Conservation (phyloP, 129 eudicot genomes). For the Scalesia atractyloides region DNA sequence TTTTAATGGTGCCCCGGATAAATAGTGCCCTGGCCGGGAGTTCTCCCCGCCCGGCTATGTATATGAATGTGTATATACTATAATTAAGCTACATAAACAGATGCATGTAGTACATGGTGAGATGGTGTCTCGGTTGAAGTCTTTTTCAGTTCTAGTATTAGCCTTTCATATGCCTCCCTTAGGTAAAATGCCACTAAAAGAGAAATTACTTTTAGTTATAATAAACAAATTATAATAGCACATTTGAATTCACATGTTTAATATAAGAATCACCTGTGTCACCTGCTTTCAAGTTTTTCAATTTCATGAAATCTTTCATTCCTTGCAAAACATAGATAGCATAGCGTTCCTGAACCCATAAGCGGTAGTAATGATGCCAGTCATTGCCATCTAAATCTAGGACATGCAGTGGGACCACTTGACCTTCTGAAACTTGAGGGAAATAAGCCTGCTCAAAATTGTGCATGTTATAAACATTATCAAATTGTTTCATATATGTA, state of each 20-base stretch:
- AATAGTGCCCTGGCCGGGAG: too few species aligned
- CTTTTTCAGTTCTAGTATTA: slow-evolving; percentile 49
- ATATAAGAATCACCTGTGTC: slow-evolving; percentile 46
- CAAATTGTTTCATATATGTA: not conserved
- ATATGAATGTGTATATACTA: too few species aligned
- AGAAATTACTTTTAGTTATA: slow-evolving; percentile 1
- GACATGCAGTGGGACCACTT: slow-evolving; percentile 36
- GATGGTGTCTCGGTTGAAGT: slow-evolving; percentile 20
- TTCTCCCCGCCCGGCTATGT: too few species aligned
- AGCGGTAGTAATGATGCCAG: slow-evolving; percentile 48
- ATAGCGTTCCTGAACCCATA: slow-evolving; percentile 33
- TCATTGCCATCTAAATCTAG: slow-evolving; percentile 52
- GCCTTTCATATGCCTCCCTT: slow-evolving; percentile 41
- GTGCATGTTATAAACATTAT: not conserved
- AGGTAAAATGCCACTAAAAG: slow-evolving; percentile 52
- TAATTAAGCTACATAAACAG: not conserved
- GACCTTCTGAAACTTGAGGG: slow-evolving; percentile 38
- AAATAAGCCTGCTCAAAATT: slow-evolving; percentile 37
- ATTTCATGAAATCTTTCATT: slow-evolving; percentile 41
- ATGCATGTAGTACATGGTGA: not conserved
- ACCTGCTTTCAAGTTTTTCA: slow-evolving; percentile 50
- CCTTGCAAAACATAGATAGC: slow-evolving; percentile 56
- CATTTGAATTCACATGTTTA: slow-evolving; percentile 8
- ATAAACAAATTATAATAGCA: not conserved
- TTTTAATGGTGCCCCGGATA: too few species aligned